Conservation (phyloP, 768 basidiomycete species). For the Boletus sp. region DNA sequence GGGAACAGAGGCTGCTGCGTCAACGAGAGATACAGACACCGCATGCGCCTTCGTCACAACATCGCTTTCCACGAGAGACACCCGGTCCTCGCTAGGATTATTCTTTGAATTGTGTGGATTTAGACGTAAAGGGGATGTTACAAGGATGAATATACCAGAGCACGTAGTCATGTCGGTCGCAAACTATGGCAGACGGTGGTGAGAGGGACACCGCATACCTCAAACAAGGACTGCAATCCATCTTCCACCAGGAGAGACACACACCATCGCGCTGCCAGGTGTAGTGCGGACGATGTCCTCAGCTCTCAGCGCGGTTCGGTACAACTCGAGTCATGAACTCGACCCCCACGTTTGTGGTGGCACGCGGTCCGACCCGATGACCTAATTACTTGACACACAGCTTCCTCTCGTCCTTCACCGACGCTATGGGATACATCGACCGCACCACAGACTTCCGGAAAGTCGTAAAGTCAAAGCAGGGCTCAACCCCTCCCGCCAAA, state of each 20-base stretch:
- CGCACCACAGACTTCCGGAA: constrained; percentile 62
- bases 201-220: constrained; percentile 51
- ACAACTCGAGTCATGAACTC: neutral
- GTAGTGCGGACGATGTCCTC: constrained; percentile 18
- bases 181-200: constrained; percentile 66
- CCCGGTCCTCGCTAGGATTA: constrained; percentile 11
- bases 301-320: constrained; percentile 25
- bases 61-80: constrained; percentile 14
- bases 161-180: constrained; percentile 27
- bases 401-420: neutral
- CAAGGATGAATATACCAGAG: constrained; percentile 19
- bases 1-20: constrained; percentile 49
- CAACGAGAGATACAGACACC: constrained; percentile 53
- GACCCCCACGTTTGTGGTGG: neutral
- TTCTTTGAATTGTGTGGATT: constrained; percentile 13
- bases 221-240: constrained; percentile 62
- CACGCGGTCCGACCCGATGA: neutral
- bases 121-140: neutral
- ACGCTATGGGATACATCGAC: constrained; percentile 53
- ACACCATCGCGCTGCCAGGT: constrained; percentile 6
- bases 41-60: constrained; percentile 40
- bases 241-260: constrained; percentile 35
- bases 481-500: constrained; percentile 42
- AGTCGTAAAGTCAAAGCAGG: constrained; percentile 47
- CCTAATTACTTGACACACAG: neutral